Base-by-base conservation (phyloP, 305 asterid species). In the Fraxinus dipetala region DNA sequence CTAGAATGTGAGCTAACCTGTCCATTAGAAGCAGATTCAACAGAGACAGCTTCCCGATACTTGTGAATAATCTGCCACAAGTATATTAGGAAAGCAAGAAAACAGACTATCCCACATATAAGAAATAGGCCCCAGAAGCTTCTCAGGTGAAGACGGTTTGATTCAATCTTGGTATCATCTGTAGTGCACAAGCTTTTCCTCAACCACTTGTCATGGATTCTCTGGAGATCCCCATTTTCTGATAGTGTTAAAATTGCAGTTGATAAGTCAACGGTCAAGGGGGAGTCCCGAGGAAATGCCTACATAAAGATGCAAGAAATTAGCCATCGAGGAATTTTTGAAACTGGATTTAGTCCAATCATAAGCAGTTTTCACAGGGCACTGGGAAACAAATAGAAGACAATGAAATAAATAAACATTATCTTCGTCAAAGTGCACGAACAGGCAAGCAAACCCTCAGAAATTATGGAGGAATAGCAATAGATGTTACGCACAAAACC, bases 221-320 rank as follows among this genome's bases (percentile, higher is more conserved):
- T 84, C 84, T 90, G 87, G 70, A 92, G 93, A 28, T 90, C 85
- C 18, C 94, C 94, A n/a, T 83, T 87, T 79, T 92, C 97, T 0
- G 89, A 80, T 4, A 92, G 89, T 20, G 88, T 80, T 34, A 92
- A 59, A 75, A 91, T 90, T 80, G 92, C 95, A 9, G 90, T 88
- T 4, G 94, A 90, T 35, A 92, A 80, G 81, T 92, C 97, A 1
- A 87, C 80, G 0, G 93, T 92, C 77, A 91, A 88, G 3, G 92
- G 90, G 67, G 97, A 92, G 84, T 89, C 92, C 83, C 89, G 86
- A n/a, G 89, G 88, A 82, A 92, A 92, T 78, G 92, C 97, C 97
- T 92, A 75, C 36, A 56, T 26, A 70, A 54, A 81, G 51, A 87
- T 7, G 16, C 24, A 77, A 79, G 22, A 63, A n/a, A 75, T 38